Base-by-base conservation (phyloP, 2,329 filamentous ascomycete genomes). In the Colletotrichum magnum region DNA sequence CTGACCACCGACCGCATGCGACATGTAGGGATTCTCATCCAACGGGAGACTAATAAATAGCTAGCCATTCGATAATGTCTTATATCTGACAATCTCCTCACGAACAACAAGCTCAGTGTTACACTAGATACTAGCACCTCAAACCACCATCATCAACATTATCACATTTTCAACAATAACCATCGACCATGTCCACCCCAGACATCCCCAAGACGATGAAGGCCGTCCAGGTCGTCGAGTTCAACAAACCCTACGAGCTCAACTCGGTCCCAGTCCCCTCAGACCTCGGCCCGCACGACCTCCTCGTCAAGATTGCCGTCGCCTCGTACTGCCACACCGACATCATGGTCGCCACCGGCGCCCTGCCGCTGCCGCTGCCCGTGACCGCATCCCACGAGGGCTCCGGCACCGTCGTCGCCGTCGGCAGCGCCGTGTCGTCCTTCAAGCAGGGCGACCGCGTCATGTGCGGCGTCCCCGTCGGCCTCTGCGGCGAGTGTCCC, bases 311-410 rank as follows among this genome's bases (percentile, higher is more conserved):
- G 75, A 80, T 89, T 59, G 88, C 86, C 63, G 87, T 87, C 16
- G 88, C 87, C 10, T 89, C 87, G 1, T 84, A 89, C 74, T 91
- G 89, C 79, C 89, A 91, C 79, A 90, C 89, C 1, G 89, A 91
- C 78, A 77, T 77, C 69, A 88, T 90, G 85, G 87, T 89, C 4
- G 73, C 74, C 6, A 73, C 79, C 2, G 88, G 88, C 56, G 76
- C 82, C 53, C 85, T 90, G 75, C 77, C 75, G 6, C 81, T 82
- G 0, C 64, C 76, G 3, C 79, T 90, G 1, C 88, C 88, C 0
- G 80, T 82, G 65, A 89, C 83, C 9, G 86, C 81, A 6, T 90
- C 86, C 0, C 88, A 89, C 74, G 88, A 90, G 76, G 87, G 87
- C 18, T 78, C 86, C 16, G 88, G 87, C 18, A 88, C 87, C 18